These are phyloP conservation scores for Hypoxylon fragiforme DNA, from an alignment of 495 filamentous ascomycete genomes.

Conservation along the genomic window DNA sequence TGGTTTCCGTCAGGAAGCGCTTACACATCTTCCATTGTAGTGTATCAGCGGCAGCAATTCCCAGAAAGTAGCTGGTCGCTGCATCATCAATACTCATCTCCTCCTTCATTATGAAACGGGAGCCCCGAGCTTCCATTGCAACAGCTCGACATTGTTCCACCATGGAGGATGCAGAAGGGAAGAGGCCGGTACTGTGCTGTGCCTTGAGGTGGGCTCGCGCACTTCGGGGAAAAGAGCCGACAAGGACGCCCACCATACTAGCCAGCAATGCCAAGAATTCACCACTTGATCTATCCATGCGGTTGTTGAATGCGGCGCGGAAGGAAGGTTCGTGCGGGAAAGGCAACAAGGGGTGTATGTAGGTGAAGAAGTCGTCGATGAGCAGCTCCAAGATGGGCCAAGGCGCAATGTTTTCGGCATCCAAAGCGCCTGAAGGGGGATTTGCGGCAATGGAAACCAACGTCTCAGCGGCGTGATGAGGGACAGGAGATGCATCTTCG, in stretches of 20 bases:
- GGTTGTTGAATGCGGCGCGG: constrained; percentile 65
- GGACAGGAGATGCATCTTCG: constrained; percentile 44
- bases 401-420: constrained; percentile 76
- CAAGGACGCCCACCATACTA: constrained; percentile 76
- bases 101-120: constrained; percentile 65
- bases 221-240: constrained; percentile 80
- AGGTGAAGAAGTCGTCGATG: constrained; percentile 87
- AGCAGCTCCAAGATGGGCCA: constrained; percentile 65
- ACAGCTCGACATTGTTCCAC: constrained; percentile 75
- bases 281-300: constrained; percentile 69
- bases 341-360: constrained; percentile 84
- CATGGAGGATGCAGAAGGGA: constrained; percentile 70
- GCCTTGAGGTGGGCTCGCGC: constrained; percentile 70
- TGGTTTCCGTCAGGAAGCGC: constrained; percentile 72
- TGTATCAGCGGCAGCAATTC: constrained; percentile 68
- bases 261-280: constrained; percentile 77
- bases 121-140: constrained; percentile 70
- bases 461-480: constrained; percentile 56
- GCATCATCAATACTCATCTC: constrained; percentile 77
- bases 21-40: constrained; percentile 67
- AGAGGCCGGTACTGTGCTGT: constrained; percentile 57
- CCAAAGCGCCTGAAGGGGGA: constrained; percentile 40
- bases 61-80: constrained; percentile 82
- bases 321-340: constrained; percentile 89
- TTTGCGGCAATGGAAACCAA: constrained; percentile 47